Evolutionary conservation across 441 rosid genomes (phyloP).

Genomic region (Gossypium davidsonii): DNA sequence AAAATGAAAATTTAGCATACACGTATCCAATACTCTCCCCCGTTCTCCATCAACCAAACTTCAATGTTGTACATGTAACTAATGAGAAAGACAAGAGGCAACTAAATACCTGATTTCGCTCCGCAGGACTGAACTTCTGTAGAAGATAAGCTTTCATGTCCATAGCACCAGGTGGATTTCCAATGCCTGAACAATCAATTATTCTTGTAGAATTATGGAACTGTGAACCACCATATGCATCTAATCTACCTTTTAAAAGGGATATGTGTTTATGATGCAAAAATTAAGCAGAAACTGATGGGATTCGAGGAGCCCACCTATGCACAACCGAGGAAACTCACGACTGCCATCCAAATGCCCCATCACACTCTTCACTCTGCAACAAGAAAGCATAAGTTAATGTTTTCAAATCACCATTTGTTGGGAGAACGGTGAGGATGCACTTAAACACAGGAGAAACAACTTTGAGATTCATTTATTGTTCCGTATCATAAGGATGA

Average conservation of each 20-base stretch:
- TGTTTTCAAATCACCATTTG: background rate
- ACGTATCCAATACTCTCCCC: too few species aligned
- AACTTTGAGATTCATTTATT: background rate
- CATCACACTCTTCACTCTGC: constrained; percentile 74
- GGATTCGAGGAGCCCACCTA: constrained; percentile 39
- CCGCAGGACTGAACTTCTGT: constrained; percentile 67
- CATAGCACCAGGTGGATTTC: constrained; percentile 86
- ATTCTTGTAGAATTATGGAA: background rate
- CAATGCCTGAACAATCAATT: constrained; percentile 49
- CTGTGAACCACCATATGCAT: background rate
- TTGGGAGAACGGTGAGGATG: background rate
- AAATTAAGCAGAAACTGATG: background rate
- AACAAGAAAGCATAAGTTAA: constrained; percentile 12
- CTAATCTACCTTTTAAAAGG: background rate
- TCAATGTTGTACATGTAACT: background rate
- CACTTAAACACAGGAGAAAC: background rate
- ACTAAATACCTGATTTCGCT: constrained; percentile 46
- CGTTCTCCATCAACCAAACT: background rate
- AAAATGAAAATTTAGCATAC: background rate
- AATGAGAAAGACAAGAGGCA: background rate
- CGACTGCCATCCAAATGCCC: constrained; percentile 68
- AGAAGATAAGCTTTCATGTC: constrained; percentile 90
- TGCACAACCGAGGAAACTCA: constrained; percentile 69
- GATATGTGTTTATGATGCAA: background rate
- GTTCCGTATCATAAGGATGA: background rate